phyloP scores from a whole-genome alignment of 2,329 filamentous ascomycete genomes.

The Colletotrichum higginsianum region DNA sequence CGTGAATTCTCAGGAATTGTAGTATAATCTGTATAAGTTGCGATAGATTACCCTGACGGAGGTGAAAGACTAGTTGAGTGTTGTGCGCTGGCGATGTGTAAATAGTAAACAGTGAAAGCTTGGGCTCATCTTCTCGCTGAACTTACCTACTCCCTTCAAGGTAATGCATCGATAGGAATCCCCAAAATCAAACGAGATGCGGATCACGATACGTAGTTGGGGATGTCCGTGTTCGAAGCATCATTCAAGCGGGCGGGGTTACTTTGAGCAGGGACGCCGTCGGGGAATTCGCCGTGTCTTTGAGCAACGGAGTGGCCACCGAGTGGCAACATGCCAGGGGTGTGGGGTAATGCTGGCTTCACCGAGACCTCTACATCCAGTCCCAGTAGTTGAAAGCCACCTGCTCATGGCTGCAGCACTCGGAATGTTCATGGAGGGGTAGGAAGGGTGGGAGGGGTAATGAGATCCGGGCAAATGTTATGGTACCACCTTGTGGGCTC shows the following conservation, averaged over 20 bases:
- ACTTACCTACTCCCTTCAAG: too few relatives aligned
- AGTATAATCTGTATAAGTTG: background rate
- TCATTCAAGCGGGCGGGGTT: slow-evolving; percentile 2
- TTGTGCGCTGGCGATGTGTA: too few relatives aligned
- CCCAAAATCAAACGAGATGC: too few relatives aligned
- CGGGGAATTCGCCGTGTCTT: background rate
- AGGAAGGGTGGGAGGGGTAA: slow-evolving; percentile 29
- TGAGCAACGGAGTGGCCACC: slow-evolving; percentile 11
- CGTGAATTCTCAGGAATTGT: too few relatives aligned
- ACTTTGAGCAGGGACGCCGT: background rate
- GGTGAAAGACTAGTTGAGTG: too few relatives aligned
- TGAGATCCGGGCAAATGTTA: background rate
- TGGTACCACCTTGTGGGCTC: background rate
- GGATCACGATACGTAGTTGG: background rate
- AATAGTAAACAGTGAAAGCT: too few relatives aligned
- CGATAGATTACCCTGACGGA: background rate
- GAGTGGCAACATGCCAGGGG: slow-evolving; percentile 6
- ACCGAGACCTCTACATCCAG: background rate
- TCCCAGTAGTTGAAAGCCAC: background rate
- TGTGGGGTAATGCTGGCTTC: slow-evolving; percentile 22
- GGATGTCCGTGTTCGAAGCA: too few relatives aligned
- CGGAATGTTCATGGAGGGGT: background rate
- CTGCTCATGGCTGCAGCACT: background rate
- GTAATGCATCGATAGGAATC: too few relatives aligned
- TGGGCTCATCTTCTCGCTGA: too few relatives aligned